A percentile compares a stretch with the other conserved stretches of the same genome.
These are phyloP conservation scores for Mycena sp. DNA, from an alignment of 1,284 basidiomycete species.

Conservation along the genomic window DNA sequence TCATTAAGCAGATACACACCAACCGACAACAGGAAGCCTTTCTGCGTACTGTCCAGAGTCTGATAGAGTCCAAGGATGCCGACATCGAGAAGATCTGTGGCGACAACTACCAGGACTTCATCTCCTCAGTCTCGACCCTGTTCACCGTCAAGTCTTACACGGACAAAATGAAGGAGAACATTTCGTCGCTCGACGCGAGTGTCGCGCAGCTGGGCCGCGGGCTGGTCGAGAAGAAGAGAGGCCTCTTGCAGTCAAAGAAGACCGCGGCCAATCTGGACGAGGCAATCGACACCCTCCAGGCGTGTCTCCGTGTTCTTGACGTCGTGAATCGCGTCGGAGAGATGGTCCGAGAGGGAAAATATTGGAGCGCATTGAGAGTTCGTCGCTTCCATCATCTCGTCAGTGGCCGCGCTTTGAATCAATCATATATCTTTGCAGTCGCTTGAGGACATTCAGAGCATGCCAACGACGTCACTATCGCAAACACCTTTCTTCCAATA, in stretches of 20 bases:
- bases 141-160: conserved; percentile 94
- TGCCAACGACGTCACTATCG: conserved; percentile 90
- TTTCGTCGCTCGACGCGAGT: conserved; percentile 73
- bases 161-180: conserved; percentile 83
- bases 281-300: conserved; percentile 94
- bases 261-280: conserved; percentile 95
- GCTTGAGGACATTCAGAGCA: conserved; percentile 91
- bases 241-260: conserved; percentile 89
- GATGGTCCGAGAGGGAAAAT: conserved; percentile 93
- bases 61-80: conserved; percentile 92
- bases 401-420: conserved; percentile 31
- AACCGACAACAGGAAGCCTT: conserved; percentile 93
- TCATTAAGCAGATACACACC: conserved; percentile 93
- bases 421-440: conserved; percentile 63
- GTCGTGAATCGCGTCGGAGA: conserved; percentile 94
- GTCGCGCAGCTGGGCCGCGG: conserved; percentile 84
- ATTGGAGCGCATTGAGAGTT: conserved; percentile 96
- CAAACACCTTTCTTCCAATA: conserved; percentile 95
- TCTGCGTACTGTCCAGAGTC: conserved; percentile 84
- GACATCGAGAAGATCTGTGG: conserved; percentile 97
- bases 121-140: conserved; percentile 93
- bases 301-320: conserved; percentile 91
- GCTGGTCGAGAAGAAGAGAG: conserved; percentile 92
- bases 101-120: conserved; percentile 98
- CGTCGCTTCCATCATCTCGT: conserved; percentile 51